Conservation (phyloP, 148 eudicot genomes). For the Oxyria digyna region DNA sequence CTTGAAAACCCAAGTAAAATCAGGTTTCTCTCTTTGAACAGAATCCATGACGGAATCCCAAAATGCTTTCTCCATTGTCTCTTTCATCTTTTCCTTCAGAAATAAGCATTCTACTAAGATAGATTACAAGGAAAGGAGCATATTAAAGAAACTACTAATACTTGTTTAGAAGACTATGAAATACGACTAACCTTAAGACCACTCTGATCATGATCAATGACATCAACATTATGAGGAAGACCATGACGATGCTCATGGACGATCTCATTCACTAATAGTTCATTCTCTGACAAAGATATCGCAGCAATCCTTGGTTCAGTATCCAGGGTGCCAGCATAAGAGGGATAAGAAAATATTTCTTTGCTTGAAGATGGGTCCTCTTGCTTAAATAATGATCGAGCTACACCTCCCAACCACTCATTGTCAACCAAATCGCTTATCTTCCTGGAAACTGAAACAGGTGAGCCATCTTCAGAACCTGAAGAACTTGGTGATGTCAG, state of each 20-base stretch:
- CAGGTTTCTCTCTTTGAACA: constrained; percentile 55
- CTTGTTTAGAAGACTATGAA: not conserved
- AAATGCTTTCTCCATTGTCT: constrained; percentile 82
- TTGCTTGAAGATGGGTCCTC: constrained; percentile 17
- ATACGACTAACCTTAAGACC: constrained; percentile 40
- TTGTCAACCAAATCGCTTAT: constrained; percentile 12
- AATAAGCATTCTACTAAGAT: not conserved
- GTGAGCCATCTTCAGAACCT: constrained; percentile 27
- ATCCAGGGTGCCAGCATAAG: constrained; percentile 13
- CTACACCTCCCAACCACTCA: constrained; percentile 35
- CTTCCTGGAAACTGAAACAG: constrained; percentile 23
- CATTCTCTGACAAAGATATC: constrained; percentile 41
- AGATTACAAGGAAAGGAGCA: not conserved
- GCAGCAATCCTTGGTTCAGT: constrained; percentile 6
- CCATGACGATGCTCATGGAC: constrained; percentile 55
- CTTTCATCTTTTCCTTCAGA: constrained; percentile 45
- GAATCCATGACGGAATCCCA: constrained; percentile 84
- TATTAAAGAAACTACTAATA: not conserved
- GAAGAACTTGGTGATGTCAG: constrained; percentile 36
- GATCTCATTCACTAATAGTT: constrained; percentile 63
- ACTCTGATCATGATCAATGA: constrained; percentile 26
- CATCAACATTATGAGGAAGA: constrained; percentile 33
- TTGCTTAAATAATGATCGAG: constrained; percentile 60
- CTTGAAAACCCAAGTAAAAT: constrained; percentile 63
- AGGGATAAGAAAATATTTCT: constrained; percentile 23